Evolutionary conservation across 108 stramenopile genomes (phyloP).

Genomic region (Cylindrotheca fusiformis): DNA sequence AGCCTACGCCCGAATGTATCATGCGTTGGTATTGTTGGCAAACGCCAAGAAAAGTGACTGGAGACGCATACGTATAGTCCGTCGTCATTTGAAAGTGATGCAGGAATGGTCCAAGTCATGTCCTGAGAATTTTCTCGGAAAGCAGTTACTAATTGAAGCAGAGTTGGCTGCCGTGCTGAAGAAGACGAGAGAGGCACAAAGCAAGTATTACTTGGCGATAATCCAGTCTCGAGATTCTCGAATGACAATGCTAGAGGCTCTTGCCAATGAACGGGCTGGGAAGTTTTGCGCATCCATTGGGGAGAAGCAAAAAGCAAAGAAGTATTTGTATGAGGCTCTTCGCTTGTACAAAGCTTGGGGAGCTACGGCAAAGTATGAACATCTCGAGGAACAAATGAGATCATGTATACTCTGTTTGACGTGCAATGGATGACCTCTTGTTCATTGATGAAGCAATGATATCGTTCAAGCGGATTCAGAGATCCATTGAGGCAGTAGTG

Average conservation of each 20-base stretch:
- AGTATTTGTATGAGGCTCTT: constrained; percentile 23
- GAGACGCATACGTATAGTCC: background rate
- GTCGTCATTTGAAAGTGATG: background rate
- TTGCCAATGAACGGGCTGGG: constrained; percentile 40
- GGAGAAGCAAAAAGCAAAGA: constrained; percentile 12
- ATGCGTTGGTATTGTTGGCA: too few species aligned
- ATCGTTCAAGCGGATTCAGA: too few species aligned
- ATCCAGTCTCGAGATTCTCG: constrained; percentile 19
- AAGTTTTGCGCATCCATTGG: background rate
- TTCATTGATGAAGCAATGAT: too few species aligned
- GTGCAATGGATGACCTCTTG: too few species aligned
- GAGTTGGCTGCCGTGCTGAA: background rate
- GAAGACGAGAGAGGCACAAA: background rate
- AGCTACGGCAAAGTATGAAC: constrained; percentile 26
- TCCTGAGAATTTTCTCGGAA: background rate
- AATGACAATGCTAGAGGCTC: constrained; percentile 39
- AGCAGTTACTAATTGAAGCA: background rate
- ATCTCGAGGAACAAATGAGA: constrained; percentile 10
- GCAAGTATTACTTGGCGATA: constrained; percentile 28
- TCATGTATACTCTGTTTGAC: too few species aligned
- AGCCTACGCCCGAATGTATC: too few species aligned
- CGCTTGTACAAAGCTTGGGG: constrained; percentile 42
- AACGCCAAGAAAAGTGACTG: too few species aligned
- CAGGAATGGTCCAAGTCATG: background rate
- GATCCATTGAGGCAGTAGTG: too few species aligned